Base-by-base conservation (phyloP, 2,329 filamentous ascomycete genomes). In the Daldinia sp. region DNA sequence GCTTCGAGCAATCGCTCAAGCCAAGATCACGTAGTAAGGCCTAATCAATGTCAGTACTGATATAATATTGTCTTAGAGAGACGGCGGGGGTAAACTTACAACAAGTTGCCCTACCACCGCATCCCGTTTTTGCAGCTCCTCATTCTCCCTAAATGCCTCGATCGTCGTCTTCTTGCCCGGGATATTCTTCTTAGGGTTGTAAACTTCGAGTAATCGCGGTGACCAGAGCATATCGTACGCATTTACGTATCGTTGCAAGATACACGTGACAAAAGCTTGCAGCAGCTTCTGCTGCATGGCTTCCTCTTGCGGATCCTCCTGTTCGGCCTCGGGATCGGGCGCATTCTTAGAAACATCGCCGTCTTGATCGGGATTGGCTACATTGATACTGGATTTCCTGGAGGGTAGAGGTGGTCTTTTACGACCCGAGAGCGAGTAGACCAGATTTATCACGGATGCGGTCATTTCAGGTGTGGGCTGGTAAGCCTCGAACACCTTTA, bases 211-310 rank as follows among this genome's bases (percentile, higher is more conserved):
- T 58, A 93, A 75, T 51, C 91, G 79, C 11, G 84, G 78, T 1
- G 87, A 83, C 87, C 87, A 90, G 45, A 85, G 83, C 74, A 90
- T 75, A 21, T 80, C 79, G 67, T 87, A 84, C 5, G 77, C 79
- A 67, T 87, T 87, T 63, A 92, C 83, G 68, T 92, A 94, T 45
- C 89, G 85, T 73, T 94, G 91, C 9, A 94, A 77, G 15, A 94
- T 79, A 72, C 91, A 90, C 0, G 90, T 92, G n/a, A 92, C 82
- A 74, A 95, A 94, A 1, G 89, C 88, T 72, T 92, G 89, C 21
- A 94, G 77, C 13, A 94, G 79, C 59, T 84, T 86, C 32, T 81
- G 81, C 71, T 90, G 86, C 63, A 93, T 79, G 7, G 82, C 83
- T 1, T 79, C 79, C 74, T 94, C 90, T 32, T 82, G 81, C 4